phyloP scores from a whole-genome alignment of 495 filamentous ascomycete species.

The Viridothelium virens region DNA sequence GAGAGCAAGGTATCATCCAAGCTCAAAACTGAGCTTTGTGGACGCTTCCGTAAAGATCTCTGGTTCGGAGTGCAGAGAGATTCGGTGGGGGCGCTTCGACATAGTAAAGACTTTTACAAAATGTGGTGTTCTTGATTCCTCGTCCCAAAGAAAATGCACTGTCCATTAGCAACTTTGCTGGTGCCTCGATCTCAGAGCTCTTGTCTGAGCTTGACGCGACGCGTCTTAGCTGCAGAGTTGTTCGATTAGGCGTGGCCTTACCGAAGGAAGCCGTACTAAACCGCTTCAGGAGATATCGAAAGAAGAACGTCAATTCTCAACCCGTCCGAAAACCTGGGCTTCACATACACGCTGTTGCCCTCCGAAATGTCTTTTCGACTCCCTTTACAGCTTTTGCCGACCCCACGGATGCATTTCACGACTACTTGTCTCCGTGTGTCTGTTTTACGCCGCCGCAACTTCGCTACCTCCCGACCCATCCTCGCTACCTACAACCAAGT shows the following conservation, averaged over 20 bases:
- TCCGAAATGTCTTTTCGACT: not conserved
- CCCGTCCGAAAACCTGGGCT: not conserved
- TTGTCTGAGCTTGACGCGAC: not conserved
- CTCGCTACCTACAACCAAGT: constrained; percentile 41
- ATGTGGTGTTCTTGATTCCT: not conserved
- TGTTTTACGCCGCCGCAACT: not conserved
- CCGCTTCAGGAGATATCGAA: not conserved
- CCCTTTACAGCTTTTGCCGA: not conserved
- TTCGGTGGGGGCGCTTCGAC: not conserved
- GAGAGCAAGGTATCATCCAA: not conserved
- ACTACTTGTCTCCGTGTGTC: not conserved
- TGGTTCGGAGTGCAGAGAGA: not conserved
- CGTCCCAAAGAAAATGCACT: not conserved
- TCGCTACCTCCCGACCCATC: constrained; percentile 21
- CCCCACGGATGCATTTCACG: not conserved
- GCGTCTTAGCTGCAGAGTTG: not conserved
- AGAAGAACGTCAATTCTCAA: not conserved
- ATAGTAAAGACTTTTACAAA: not conserved
- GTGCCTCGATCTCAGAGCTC: too few relatives aligned
- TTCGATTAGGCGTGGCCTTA: too few relatives aligned
- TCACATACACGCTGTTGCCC: not conserved
- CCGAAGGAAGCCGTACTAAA: not conserved
- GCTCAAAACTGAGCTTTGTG: not conserved
- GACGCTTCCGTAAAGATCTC: not conserved
- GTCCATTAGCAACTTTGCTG: not conserved